Evolutionary conservation across 805 yeast species (phyloP), one percentile per base, ranked within the genome.

Genomic region (Suhomyces tanzawaensis): DNA sequence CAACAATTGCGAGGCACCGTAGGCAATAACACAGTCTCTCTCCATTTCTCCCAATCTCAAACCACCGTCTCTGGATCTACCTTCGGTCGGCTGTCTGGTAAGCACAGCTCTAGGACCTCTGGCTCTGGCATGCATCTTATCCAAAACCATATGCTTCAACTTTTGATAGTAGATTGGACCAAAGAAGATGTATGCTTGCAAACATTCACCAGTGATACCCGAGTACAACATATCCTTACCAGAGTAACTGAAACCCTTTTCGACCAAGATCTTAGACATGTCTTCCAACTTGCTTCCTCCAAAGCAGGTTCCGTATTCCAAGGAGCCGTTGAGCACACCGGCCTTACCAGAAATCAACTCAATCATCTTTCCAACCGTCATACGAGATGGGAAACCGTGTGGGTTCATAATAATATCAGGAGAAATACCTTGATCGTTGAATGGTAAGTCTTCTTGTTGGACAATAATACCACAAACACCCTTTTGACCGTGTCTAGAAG

Each of bases 401-500:
- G 99, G 99, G 58, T 91, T 91, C 97, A 91, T 91, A 55, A 91
- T 91, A 48, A 91, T 90, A 67, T 91, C 99, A 0, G 99, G 99
- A 3, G 79, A 72, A 18, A 93, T 77, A 58, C 99, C 99, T 41
- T 81, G 77, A 52, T 93, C 98, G 57, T 82, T 87, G 65, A 91
- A 91, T 11, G 99, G 99, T 74, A 91, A 74, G 56, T 91, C 99
- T 52, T 91, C 98, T 59, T 91, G 98, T 51, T 88, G 89, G 4
- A 91, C 97, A 60, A 91, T 93, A 50, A 93, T 88, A 66, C 99
- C 98, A 71, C 98, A 91, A 21, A 93, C 98, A 79, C 99, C 99
- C 72, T 91, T 91, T 62, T 91, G 99, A 27, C 99, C 99, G 67
- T 91, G 98, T 64, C 99, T 80, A 1, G 96, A 88, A 2, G 97